Evolutionary conservation across 1,139 yeast genomes (phyloP).

Genomic region (Pichia sp.): DNA sequence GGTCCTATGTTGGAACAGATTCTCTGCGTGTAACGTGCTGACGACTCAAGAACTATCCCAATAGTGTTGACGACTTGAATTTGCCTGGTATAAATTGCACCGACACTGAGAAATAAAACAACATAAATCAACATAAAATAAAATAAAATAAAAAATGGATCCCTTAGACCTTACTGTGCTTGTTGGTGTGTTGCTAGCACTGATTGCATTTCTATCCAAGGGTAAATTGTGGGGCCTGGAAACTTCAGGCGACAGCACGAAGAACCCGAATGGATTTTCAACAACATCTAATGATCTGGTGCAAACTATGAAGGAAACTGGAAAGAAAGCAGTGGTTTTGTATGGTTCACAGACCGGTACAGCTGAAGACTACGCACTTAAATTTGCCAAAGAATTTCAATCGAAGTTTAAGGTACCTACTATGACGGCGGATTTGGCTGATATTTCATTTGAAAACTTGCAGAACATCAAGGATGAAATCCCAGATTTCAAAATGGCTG

Average conservation of each 20-base stretch:
- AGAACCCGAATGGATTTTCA: constrained; percentile 16
- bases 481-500: constrained; percentile 37
- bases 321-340: constrained; percentile 70
- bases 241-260: constrained; percentile 30
- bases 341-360: constrained; percentile 99
- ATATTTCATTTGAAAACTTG: constrained; percentile 70
- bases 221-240: constrained; percentile 43
- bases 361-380: constrained; percentile 94
- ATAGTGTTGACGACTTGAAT: too few relatives aligned
- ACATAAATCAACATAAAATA: background rate
- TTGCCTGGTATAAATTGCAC: too few relatives aligned
- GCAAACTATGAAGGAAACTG: constrained; percentile 50
- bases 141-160: constrained; percentile 29
- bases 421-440: constrained; percentile 84
- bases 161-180: constrained; percentile 65
- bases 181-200: constrained; percentile 53
- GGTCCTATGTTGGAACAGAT: too few relatives aligned
- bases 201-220: constrained; percentile 59
- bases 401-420: constrained; percentile 75
- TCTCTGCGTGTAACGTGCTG: too few relatives aligned
- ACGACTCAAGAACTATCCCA: too few relatives aligned
- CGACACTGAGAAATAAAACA: too few relatives aligned
- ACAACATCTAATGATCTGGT: constrained; percentile 48
- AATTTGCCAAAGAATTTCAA: constrained; percentile 81
- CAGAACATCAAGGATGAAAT: constrained; percentile 42